Evolutionary conservation across 306 rosid genomes (phyloP).

Genomic region (Glycine latifolia): DNA sequence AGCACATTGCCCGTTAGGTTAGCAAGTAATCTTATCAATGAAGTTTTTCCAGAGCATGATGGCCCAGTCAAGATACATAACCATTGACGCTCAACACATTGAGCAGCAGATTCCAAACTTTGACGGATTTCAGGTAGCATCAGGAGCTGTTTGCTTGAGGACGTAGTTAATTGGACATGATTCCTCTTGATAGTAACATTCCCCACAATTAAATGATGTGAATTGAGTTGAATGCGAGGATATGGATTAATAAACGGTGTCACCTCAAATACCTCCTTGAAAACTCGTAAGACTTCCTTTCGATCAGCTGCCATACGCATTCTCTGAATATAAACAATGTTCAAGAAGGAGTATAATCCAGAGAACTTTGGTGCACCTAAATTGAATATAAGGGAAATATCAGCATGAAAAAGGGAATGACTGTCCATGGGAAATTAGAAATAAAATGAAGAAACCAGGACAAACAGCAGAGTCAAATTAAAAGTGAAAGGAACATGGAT

Average conservation of each 20-base stretch:
- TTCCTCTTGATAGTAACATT: conserved; percentile 67
- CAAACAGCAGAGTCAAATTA: conserved; percentile 13
- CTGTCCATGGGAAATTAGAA: neutral
- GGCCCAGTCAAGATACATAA: conserved; percentile 91
- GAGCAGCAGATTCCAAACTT: conserved; percentile 87
- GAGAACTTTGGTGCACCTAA: conserved; percentile 61
- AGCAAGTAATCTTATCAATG: conserved; percentile 81
- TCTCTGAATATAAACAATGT: conserved; percentile 82
- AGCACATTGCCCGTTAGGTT: conserved; percentile 85
- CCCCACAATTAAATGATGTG: conserved; percentile 68
- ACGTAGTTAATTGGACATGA: conserved; percentile 47
- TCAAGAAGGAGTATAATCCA: conserved; percentile 70
- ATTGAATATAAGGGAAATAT: conserved; percentile 41
- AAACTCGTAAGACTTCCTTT: conserved; percentile 70
- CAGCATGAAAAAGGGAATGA: conserved; percentile 12
- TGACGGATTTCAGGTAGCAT: conserved; percentile 77
- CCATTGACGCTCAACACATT: conserved; percentile 85
- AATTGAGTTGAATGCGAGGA: conserved; percentile 72
- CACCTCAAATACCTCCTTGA: conserved; percentile 68
- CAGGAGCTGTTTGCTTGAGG: conserved; percentile 57
- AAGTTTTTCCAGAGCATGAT: conserved; percentile 87
- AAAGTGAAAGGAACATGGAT: conserved; percentile 14
- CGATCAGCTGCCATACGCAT: conserved; percentile 92
- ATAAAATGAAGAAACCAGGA: neutral
- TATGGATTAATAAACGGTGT: conserved; percentile 73